Conservation (phyloP, 2,329 filamentous ascomycete species). For the Beauveria rudraprayagi region DNA sequence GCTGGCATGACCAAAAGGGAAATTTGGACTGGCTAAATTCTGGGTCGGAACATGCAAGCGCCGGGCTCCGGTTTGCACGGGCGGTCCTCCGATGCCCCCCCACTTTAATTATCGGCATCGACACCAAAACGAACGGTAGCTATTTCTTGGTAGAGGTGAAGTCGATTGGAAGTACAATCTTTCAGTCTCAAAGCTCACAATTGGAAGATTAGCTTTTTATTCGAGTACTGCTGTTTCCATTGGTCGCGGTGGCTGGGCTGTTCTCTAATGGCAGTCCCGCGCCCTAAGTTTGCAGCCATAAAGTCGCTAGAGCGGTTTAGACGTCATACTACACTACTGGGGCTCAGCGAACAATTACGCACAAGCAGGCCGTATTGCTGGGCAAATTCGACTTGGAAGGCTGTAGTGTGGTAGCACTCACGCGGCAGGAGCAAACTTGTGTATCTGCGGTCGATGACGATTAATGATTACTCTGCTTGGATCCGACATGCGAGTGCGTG, state of each 20-base stretch:
- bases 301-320: neutral
- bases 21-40: neutral
- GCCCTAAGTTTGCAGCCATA: neutral
- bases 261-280: neutral
- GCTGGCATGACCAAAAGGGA: neutral
- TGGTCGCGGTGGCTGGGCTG: neutral
- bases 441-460: neutral
- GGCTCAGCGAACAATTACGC: neutral
- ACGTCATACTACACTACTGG: slow-evolving; percentile 5
- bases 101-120: slow-evolving; percentile 11
- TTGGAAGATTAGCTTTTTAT: too few species aligned
- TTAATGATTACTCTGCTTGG: neutral
- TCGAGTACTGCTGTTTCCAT: too few species aligned
- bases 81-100: slow-evolving; percentile 15
- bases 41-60: slow-evolving; percentile 26
- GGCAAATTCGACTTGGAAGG: neutral
- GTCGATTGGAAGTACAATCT: neutral
- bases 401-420: neutral
- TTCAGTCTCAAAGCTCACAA: neutral
- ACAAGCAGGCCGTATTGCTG: neutral
- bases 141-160: neutral
- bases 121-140: neutral
- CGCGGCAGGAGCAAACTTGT: neutral
- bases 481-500: neutral
- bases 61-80: slow-evolving; percentile 21